These are phyloP conservation scores for Candida ipomoeae DNA, from an alignment of 805 yeast genomes.

Conservation along the genomic window DNA sequence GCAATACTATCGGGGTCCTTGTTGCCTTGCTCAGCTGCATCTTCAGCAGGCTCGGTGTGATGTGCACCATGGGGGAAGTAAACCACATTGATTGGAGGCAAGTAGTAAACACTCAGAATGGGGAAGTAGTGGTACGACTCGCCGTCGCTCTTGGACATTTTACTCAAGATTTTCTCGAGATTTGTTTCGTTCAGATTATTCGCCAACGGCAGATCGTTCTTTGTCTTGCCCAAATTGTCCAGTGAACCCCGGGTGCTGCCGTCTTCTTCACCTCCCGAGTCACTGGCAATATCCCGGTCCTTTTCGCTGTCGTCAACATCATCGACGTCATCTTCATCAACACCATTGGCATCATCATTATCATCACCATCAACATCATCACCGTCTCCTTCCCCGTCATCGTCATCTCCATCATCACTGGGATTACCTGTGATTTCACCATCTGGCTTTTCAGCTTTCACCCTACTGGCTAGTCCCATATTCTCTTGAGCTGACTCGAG, in stretches of 20 bases:
- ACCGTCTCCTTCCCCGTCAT: background rate
- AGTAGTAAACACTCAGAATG: conserved; percentile 46
- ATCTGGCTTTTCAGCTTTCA: background rate
- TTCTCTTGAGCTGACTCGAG: background rate
- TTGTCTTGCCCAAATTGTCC: background rate
- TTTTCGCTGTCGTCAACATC: background rate
- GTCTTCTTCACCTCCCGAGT: conserved; percentile 1
- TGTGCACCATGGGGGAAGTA: conserved; percentile 55
- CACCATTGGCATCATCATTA: background rate
- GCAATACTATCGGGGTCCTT: background rate
- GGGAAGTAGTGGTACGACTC: conserved; percentile 46
- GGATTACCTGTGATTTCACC: background rate
- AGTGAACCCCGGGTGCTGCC: background rate
- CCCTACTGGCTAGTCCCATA: background rate
- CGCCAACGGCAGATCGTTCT: background rate
- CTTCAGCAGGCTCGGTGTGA: conserved; percentile 18
- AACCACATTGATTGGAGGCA: conserved; percentile 53
- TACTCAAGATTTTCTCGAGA: conserved; percentile 8
- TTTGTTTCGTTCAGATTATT: conserved; percentile 3
- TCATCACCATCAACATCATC: background rate
- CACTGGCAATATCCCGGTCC: background rate
- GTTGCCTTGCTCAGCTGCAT: background rate
- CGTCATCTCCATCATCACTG: background rate
- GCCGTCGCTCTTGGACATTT: conserved; percentile 6
- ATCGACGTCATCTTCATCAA: background rate